Evolutionary conservation across 495 filamentous ascomycete genomes (phyloP), one percentile per base, ranked within the genome.

Genomic region (Hyaloscypha bicolor): DNA sequence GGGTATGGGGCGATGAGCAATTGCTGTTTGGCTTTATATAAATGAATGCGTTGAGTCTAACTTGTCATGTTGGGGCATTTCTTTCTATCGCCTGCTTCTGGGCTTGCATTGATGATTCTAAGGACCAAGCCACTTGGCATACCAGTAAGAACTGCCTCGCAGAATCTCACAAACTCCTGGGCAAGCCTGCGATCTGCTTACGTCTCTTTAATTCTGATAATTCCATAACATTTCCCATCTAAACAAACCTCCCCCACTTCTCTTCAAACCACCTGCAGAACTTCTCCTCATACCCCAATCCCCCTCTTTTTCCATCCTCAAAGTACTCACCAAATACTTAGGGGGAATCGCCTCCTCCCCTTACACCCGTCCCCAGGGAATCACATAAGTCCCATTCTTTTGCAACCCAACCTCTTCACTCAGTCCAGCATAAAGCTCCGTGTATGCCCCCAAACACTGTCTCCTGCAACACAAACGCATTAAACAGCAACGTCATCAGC

Each of bases 381-480:
- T 51, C 6, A 48, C 63, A 25, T 58, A 66, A 2, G 35, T 37
- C 33, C 52, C 63, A 9, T 53, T 55, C 19, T 79, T 63, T 22
- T 63, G 63, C 6, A 48, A n/a, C 9, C 66, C 75, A 3, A 81
- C 35, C 22, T 78, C 72, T 0, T 74, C 73, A 8, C 73, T 72
- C 5, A 81, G 56, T 9, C 74, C 79, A n/a, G 79, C 75, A 62
- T 74, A 82, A 14, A 82, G 67, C 65, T 77, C 74, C 11, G 77
- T 80, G 48, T 81, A 83, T 16, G 80, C 80, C 5, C 79, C 80
- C 35, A 60, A 68, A 76, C 32, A 71, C 42, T 11, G 64, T 37
- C 62, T 12, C 76, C 58, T 21, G 59, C 56, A 60, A 78, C 69
- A 67, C 42, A 9, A 57, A 64, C 56, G 76, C 35, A 64, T 58